These are phyloP conservation scores for Rhizophora apiculata DNA, from an alignment of 345 rosid species.

Conservation along the genomic window DNA sequence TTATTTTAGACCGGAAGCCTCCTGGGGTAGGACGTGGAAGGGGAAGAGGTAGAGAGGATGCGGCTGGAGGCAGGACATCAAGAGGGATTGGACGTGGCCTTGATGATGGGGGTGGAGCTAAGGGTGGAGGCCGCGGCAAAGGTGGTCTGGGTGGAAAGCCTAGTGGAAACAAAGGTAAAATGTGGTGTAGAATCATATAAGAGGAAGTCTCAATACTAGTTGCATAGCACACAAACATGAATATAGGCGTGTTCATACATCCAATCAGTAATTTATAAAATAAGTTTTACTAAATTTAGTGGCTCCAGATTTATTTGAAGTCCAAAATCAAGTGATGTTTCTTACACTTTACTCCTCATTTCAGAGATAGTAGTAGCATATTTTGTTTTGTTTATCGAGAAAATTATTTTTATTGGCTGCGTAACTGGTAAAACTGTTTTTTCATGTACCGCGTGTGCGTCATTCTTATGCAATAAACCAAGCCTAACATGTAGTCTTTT, in stretches of 20 bases:
- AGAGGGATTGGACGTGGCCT: conserved; percentile 70
- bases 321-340: no score
- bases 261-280: background rate
- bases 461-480: background rate
- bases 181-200: background rate
- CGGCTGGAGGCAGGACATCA: conserved; percentile 54
- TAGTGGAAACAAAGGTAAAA: conserved; percentile 57
- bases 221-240: background rate
- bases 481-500: background rate
- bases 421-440: background rate
- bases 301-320: no score
- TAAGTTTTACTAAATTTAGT: background rate
- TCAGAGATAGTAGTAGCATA: no score
- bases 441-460: background rate
- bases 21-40: conserved; percentile 82
- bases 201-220: background rate
- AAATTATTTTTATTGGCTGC: background rate
- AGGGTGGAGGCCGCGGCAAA: conserved; percentile 72
- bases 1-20: conserved; percentile 61
- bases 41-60: conserved; percentile 84
- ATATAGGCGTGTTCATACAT: background rate
- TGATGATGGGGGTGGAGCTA: conserved; percentile 56
- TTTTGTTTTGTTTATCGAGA: no score
- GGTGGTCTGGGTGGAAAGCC: conserved; percentile 59
- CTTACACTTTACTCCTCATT: no score